Evolutionary conservation across 805 yeast genomes (phyloP), one percentile per base, ranked within the genome.

Genomic region (Sugiyamaella valdiviana): DNA sequence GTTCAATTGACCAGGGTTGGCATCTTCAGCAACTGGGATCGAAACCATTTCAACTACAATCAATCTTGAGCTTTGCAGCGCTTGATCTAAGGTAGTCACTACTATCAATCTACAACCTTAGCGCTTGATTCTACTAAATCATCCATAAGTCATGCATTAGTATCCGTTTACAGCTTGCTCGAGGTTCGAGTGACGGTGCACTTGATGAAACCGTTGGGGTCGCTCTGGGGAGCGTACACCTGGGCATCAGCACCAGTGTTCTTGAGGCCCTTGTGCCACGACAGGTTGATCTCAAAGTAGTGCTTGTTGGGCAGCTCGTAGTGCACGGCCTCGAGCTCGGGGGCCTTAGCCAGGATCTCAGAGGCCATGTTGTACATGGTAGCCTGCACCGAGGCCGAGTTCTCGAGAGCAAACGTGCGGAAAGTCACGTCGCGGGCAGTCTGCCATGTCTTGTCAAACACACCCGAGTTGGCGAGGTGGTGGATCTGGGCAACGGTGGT

Each of bases 321-420:
- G 46, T 82, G 67, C 32, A 89, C 96, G 39, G 73, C 73, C 53
- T 72, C 76, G 48, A 90, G 73, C 51, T 72, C 72, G 2, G 80
- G 73, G 48, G 78, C 83, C 45, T 60, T 62, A 44, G 70, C 72
- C 63, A 90, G 75, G 55, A 90, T 86, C 54, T 78, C 80, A 55
- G 79, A 75, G 36, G 85, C 76, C 93, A 90, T 90, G 75, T 88
- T 85, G 75, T 79, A 90, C 96, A 90, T 91, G 51, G 96, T 90
- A 41, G 95, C 96, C 72, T 90, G 97, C 42, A 90, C 97, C 21
- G 95, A 85, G n/a, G 96, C 80, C 7, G 95, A 86, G 67, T 86
- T 80, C 68, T 90, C 96, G 44, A 76, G 66, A 15, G 96, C 96
- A 67, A 90, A 90, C 51, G 75, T 74, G 47, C 79, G 83, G 59